Base-by-base conservation (phyloP, 2,329 filamentous ascomycete species). In the Nigrospora osmanthi region DNA sequence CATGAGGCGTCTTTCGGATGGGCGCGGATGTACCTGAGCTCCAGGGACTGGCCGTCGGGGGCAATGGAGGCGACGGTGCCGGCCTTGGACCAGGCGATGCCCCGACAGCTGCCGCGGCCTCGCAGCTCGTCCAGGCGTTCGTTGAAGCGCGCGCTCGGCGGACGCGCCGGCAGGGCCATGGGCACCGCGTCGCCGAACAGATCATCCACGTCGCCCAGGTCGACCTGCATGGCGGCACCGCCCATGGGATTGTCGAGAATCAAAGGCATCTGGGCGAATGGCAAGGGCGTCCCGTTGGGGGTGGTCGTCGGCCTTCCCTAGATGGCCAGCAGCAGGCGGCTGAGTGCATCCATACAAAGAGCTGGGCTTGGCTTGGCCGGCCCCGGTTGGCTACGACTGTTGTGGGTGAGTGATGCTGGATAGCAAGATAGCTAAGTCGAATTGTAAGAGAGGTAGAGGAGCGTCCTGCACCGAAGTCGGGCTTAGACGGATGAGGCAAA, bases 61-160 rank as follows among this genome's bases (percentile, higher is more conserved):
- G 83, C 78, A 52, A 97, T 85, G 44, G 83, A 85, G 28, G 90
- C 90, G 53, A 97, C 87, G 48, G 84, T 89, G 37, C 91, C 91
- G 49, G 81, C 78, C 56, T 83, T 89, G 11, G 91, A 95, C 90
- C 91, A 97, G 30, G 86, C 82, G 44, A 96, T 77, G 52, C 80
- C 81, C 60, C 89, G 85, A 72, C 83, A 88, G 62, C 87, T 93
- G 14, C 89, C 89, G 47, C 78, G 78, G 47, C 76, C 71, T 52
- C 85, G 80, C 54, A 93, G 71, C 57, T 94, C 86, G 60, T 93
- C 86, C 34, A 95, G 65, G 45, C 87, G 78, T 57, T 83, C 78
- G 32, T 81, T 75, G 16, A 95, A 73, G 45, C 84, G 80, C 62
- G 85, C 87, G 44, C 78, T 72, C 12, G 75, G 70, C 30, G 76